Evolutionary conservation across 106 monocot species (phyloP).

Genomic region (Amphibolis antarctica): DNA sequence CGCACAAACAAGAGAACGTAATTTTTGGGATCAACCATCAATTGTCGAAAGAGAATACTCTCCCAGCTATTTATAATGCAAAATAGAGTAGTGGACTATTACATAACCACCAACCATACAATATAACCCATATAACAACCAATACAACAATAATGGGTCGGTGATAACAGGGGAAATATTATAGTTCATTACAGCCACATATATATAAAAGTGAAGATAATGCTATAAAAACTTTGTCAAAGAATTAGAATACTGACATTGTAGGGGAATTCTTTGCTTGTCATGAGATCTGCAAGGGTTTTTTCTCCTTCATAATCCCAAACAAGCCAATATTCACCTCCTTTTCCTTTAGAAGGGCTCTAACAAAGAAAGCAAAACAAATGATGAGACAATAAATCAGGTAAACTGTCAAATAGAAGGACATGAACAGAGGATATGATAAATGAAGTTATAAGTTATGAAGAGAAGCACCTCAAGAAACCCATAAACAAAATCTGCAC

Average conservation of each 20-base stretch:
- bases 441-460: not conserved
- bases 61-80: no score
- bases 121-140: no score
- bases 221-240: not conserved
- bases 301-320: conserved; percentile 92
- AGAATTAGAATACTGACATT: conserved; percentile 42
- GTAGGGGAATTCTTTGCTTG: conserved; percentile 90
- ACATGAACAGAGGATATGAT: not conserved
- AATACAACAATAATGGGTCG: no score
- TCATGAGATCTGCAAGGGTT: conserved; percentile 68
- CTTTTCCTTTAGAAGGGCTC: conserved; percentile 74
- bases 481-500: conserved; percentile 88
- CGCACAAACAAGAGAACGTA: no score
- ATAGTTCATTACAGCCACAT: no score
- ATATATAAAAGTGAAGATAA: no score
- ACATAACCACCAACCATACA: no score
- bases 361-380: conserved; percentile 8
- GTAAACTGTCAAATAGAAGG: not conserved
- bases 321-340: conserved; percentile 76
- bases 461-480: conserved; percentile 68
- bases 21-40: no score
- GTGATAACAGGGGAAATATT: no score
- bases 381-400: not conserved
- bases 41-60: no score
- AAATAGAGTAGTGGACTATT: no score